Evolutionary conservation across 2,329 filamentous ascomycete species (phyloP).

Genomic region (Xylaria multiplex): DNA sequence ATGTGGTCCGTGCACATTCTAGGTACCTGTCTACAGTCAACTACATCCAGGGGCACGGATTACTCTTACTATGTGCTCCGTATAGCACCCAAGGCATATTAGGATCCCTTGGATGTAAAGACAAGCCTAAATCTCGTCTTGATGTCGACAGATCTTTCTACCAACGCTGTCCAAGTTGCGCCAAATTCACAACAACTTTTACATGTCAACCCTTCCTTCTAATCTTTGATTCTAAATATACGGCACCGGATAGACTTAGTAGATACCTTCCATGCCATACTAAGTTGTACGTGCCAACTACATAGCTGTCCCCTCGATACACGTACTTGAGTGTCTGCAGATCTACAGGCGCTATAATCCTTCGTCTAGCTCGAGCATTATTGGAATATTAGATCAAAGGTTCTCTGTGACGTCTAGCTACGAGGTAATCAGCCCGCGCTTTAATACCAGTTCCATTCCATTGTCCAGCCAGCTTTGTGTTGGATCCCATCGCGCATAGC

Average conservation of each 20-base stretch:
- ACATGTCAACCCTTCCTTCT: neutral
- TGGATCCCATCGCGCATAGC: neutral
- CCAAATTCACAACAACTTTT: neutral
- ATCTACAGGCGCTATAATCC: conserved; percentile 1
- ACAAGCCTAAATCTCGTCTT: neutral
- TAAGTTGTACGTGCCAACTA: conserved; percentile 18
- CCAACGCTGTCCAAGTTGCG: neutral
- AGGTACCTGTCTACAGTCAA: too few species aligned
- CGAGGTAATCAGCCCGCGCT: neutral
- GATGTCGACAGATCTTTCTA: neutral
- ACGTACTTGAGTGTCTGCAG: conserved; percentile 13
- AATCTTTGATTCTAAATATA: conserved; percentile 5
- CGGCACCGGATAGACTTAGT: neutral
- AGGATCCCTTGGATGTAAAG: too few species aligned
- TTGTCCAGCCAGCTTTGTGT: conserved; percentile 5
- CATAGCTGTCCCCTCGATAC: conserved; percentile 9
- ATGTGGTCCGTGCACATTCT: too few species aligned
- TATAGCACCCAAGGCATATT: too few species aligned
- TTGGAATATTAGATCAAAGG: neutral
- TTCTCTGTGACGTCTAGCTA: conserved; percentile 7
- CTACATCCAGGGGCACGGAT: too few species aligned
- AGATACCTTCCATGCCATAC: neutral
- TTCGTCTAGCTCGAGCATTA: neutral
- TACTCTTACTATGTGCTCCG: too few species aligned
- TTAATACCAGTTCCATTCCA: conserved; percentile 2